Evolutionary conservation across 2,329 filamentous ascomycete genomes (phyloP).

Genomic region (Fusarium pseudograminearum): DNA sequence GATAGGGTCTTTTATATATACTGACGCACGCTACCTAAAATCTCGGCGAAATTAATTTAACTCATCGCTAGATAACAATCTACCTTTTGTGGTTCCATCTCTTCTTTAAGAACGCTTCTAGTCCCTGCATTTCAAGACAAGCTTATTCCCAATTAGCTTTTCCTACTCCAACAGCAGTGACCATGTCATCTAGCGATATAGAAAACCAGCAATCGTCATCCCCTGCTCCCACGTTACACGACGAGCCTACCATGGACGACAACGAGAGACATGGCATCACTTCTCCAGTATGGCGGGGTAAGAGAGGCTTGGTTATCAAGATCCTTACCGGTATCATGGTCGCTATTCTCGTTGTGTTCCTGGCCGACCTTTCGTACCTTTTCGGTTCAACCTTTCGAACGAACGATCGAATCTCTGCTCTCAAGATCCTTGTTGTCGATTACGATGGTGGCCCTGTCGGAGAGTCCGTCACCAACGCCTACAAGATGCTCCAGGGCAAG

Average conservation of each 20-base stretch:
- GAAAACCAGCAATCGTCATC: constrained; percentile 26
- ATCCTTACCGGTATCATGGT: constrained; percentile 36
- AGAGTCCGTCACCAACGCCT: constrained; percentile 50
- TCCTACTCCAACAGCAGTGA: not conserved
- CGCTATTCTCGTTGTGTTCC: constrained; percentile 38
- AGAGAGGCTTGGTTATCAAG: constrained; percentile 13
- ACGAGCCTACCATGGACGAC: constrained; percentile 10
- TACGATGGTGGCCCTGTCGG: constrained; percentile 52
- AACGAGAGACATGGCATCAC: constrained; percentile 20
- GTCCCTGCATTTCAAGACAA: not conserved
- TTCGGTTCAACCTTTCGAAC: constrained; percentile 51
- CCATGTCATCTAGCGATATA: constrained; percentile 14
- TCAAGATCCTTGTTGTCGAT: constrained; percentile 51
- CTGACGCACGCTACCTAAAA: not conserved
- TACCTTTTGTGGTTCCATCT: constrained; percentile 1
- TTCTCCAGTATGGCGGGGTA: constrained; percentile 27
- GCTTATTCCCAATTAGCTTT: not conserved
- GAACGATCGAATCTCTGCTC: constrained; percentile 33
- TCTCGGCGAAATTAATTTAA: not conserved
- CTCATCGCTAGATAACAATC: not conserved
- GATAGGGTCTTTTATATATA: constrained; percentile 22
- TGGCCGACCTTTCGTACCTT: constrained; percentile 50
- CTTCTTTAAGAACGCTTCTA: not conserved
- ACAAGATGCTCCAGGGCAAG: constrained; percentile 48
- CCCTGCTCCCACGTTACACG: constrained; percentile 33